Percentiles rank a stretch among this genome's conserved stretches.
phyloP scores from a whole-genome alignment of 352 stramenopile genomes.

The Globisporangium recalcitrans region DNA sequence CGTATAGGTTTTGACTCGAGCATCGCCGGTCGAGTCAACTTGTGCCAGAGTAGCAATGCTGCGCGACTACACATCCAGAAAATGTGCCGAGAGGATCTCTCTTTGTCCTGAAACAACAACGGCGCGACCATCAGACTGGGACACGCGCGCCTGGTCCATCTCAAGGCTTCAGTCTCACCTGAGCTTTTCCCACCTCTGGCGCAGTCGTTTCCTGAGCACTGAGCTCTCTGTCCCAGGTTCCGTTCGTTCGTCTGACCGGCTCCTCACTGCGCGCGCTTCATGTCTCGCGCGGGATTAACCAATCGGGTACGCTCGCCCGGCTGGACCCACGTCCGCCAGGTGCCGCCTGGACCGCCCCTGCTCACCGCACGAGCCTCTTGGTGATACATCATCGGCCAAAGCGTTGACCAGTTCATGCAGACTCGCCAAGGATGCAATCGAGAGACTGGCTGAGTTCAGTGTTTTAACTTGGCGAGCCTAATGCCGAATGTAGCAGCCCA shows the following conservation, averaged over 20 bases:
- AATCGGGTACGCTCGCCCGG: not conserved
- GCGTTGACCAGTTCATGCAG: not conserved
- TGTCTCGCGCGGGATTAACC: constrained; percentile 12
- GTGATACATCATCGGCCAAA: not conserved
- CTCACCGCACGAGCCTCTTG: constrained; percentile 2
- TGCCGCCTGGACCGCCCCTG: constrained; percentile 6
- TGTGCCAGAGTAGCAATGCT: not conserved
- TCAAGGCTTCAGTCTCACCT: constrained; percentile 12
- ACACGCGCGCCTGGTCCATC: constrained; percentile 9
- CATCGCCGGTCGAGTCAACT: not conserved
- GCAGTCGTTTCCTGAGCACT: not conserved
- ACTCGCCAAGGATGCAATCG: not conserved
- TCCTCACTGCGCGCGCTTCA: not conserved
- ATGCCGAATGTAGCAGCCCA: not conserved
- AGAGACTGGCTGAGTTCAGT: not conserved
- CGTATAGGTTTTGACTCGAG: no score
- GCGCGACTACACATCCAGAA: not conserved
- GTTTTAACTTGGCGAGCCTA: not conserved
- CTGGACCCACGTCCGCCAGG: not conserved
- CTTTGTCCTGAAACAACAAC: not conserved
- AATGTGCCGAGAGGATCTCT: not conserved
- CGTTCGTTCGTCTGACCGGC: not conserved
- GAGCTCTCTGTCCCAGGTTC: no score
- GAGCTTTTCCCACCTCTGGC: not conserved
- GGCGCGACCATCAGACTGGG: not conserved